phyloP scores from a whole-genome alignment of 768 basidiomycete species.

The Pluteus cervinus region DNA sequence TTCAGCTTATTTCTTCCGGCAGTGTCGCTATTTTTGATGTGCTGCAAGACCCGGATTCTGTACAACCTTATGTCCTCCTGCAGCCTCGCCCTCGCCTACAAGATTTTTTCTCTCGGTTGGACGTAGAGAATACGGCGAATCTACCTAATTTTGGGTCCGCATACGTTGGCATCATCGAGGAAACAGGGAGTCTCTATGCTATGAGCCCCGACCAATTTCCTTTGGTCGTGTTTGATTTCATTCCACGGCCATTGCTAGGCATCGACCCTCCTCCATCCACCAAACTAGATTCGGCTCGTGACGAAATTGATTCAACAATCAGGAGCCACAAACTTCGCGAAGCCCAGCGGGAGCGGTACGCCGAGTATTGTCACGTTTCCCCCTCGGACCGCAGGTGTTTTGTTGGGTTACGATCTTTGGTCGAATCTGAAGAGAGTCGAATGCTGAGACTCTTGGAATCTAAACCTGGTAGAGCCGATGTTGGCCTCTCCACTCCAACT shows the following conservation, averaged over 20 bases:
- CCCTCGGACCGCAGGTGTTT: slow-evolving; percentile 58
- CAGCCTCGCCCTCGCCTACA: slow-evolving; percentile 78
- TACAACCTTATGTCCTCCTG: slow-evolving; percentile 71
- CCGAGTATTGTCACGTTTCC: too few relatives aligned
- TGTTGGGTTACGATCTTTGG: slow-evolving; percentile 53
- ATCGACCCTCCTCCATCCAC: too few relatives aligned
- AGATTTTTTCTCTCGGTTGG: slow-evolving; percentile 64
- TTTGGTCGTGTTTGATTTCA: slow-evolving; percentile 71
- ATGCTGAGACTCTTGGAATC: slow-evolving; percentile 54
- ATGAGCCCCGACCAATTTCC: slow-evolving; percentile 82
- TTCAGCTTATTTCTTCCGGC: slow-evolving; percentile 5
- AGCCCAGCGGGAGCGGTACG: too few relatives aligned
- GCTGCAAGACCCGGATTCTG: slow-evolving; percentile 30
- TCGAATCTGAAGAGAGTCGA: slow-evolving; percentile 42
- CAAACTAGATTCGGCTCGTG: too few relatives aligned
- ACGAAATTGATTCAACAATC: too few relatives aligned
- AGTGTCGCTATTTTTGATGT: slow-evolving; percentile 86
- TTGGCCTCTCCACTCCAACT: too few relatives aligned
- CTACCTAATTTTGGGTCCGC: slow-evolving; percentile 56
- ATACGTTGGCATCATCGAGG: slow-evolving; percentile 75
- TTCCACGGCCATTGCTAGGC: too few relatives aligned
- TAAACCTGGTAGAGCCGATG: too few relatives aligned
- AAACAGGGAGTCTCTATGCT: slow-evolving; percentile 72
- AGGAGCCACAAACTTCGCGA: too few relatives aligned
- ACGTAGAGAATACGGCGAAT: slow-evolving; percentile 21